Evolutionary conservation across 306 rosid species (phyloP).

Genomic region (Pueraria montana): DNA sequence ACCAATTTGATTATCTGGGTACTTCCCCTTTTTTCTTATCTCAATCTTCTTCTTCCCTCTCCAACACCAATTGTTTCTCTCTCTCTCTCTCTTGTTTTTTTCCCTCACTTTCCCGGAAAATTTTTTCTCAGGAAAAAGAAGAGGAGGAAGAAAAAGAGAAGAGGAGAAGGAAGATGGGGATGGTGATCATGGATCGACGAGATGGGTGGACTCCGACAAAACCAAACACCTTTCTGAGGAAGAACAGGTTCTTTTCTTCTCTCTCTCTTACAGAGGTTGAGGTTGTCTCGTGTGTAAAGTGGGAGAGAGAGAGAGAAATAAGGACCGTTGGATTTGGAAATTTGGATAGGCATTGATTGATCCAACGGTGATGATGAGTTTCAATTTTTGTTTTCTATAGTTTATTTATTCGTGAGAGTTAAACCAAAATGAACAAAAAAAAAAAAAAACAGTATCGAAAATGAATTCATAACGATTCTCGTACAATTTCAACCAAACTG

Average conservation of each 20-base stretch:
- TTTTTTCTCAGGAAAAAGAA: conserved; percentile 6
- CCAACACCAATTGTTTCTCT: not conserved
- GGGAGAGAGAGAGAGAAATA: conserved; percentile 40
- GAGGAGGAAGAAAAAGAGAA: conserved; percentile 28
- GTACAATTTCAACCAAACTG: conserved; percentile 13
- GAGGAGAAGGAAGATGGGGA: no score
- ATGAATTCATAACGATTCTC: conserved; percentile 14
- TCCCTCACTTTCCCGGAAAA: conserved; percentile 13
- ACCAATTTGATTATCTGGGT: conserved; percentile 50
- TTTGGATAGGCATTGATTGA: conserved; percentile 45
- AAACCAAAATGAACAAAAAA: not conserved
- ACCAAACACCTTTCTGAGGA: conserved; percentile 55
- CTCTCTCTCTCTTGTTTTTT: conserved; percentile 15
- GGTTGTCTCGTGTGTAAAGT: conserved; percentile 24
- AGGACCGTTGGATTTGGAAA: conserved; percentile 54
- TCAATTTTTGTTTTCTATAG: not conserved
- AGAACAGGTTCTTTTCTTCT: conserved; percentile 73
- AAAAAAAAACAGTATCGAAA: conserved; percentile 7
- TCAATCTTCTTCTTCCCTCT: not conserved
- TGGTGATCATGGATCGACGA: conserved; percentile 43
- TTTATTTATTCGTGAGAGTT: not conserved
- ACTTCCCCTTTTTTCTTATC: conserved; percentile 15
- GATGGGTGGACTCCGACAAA: conserved; percentile 48
- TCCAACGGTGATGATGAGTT: conserved; percentile 64
- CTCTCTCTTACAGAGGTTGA: conserved; percentile 40